Conservation (phyloP, 176 grass and related monocot genomes). For the Melocanna baccifera region DNA sequence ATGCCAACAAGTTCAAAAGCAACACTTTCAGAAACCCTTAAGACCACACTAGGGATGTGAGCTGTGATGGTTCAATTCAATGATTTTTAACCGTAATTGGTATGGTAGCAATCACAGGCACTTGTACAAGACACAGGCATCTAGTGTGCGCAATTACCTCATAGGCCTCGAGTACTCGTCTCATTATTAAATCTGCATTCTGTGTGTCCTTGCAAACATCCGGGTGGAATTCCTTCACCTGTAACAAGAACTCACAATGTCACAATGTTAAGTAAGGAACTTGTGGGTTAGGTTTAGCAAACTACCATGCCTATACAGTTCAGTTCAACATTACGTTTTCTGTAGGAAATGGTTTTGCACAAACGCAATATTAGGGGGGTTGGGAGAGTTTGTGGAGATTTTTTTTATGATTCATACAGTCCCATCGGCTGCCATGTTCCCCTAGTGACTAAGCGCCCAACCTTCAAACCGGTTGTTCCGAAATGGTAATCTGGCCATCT, state of each 20-base stretch:
- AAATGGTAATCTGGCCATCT: not conserved
- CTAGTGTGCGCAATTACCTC: constrained; percentile 31
- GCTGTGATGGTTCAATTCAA: not conserved
- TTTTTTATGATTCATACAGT: not conserved
- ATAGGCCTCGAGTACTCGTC: constrained; percentile 47
- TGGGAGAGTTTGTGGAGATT: not conserved
- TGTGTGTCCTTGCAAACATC: constrained; percentile 50
- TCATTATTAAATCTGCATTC: constrained; percentile 52
- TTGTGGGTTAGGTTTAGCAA: not conserved
- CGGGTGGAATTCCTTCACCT: constrained; percentile 65
- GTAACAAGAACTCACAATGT: not conserved
- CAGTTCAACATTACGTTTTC: not conserved
- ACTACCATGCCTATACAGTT: not conserved
- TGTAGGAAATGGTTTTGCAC: not conserved
- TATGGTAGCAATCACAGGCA: not conserved
- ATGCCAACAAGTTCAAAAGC: not conserved
- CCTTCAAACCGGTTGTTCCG: not conserved
- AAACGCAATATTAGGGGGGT: not conserved
- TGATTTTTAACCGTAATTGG: not conserved
- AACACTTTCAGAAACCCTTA: not conserved
- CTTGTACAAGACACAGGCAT: not conserved
- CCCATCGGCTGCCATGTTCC: not conserved
- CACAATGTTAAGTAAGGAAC: not conserved
- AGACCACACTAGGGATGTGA: not conserved
- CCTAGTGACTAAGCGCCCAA: not conserved